Percentiles rank a stretch among this genome's conserved stretches.
These are phyloP conservation scores for Beauveria medogensis DNA, from an alignment of 2,329 filamentous ascomycete genomes.

Conservation along the genomic window DNA sequence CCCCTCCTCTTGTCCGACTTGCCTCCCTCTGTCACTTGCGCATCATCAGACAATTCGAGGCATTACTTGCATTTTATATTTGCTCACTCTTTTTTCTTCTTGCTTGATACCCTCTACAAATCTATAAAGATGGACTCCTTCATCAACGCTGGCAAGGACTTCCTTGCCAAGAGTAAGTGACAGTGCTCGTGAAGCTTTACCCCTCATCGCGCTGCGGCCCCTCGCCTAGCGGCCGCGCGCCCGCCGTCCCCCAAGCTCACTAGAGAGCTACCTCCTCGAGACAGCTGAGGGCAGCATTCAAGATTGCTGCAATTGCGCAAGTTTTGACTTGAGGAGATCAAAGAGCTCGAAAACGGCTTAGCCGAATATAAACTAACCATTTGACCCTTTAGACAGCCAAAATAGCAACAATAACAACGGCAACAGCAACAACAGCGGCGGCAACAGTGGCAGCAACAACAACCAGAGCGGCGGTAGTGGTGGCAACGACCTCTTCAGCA, in stretches of 20 bases:
- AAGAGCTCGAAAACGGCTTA: neutral
- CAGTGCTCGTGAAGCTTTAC: neutral
- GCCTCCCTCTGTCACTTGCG: neutral
- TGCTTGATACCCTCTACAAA: neutral
- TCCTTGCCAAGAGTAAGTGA: slow-evolving; percentile 18
- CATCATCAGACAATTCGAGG: neutral
- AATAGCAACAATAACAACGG: neutral
- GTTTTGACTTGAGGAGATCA: neutral
- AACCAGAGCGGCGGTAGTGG: slow-evolving; percentile 22
- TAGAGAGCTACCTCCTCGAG: neutral
- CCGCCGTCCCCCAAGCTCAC: neutral
- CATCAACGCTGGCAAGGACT: slow-evolving; percentile 30
- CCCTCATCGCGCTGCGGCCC: slow-evolving; percentile 5
- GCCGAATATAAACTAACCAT: neutral
- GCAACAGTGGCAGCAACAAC: slow-evolving; percentile 28
- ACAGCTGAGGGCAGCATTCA: neutral
- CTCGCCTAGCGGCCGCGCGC: neutral
- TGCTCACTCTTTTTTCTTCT: neutral
- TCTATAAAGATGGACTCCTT: slow-evolving; percentile 28
- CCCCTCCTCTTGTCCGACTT: neutral
- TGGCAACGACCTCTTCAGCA: slow-evolving; percentile 40
- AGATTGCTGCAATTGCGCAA: neutral
- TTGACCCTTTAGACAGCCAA: neutral
- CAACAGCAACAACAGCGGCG: neutral
- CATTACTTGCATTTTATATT: neutral